Percentiles rank a stretch among this genome's conserved stretches.
These are phyloP conservation scores for Filobasidium uniguttulatum DNA, from an alignment of 1,284 basidiomycete genomes.

Conservation along the genomic window DNA sequence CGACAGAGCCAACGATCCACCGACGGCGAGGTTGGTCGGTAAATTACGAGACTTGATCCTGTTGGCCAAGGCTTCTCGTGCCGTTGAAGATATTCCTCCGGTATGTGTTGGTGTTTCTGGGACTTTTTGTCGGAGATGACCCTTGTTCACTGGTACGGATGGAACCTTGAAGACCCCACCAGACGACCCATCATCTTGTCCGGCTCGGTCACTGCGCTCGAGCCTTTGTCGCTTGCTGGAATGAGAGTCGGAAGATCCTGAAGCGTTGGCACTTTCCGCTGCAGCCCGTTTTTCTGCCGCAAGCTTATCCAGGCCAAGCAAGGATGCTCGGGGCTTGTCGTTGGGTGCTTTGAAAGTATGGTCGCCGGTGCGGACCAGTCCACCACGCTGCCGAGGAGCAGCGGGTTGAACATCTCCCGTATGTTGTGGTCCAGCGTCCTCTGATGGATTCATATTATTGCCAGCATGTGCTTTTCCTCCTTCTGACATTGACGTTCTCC, in stretches of 20 bases:
- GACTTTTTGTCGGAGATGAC: slow-evolving; percentile 55
- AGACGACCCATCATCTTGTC: slow-evolving; percentile 13
- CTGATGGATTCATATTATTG: slow-evolving; percentile 10
- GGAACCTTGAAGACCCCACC: slow-evolving; percentile 77
- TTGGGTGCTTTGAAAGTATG: slow-evolving; percentile 65
- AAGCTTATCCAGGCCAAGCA: slow-evolving; percentile 71
- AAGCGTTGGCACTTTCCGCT: slow-evolving; percentile 4
- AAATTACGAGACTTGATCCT: slow-evolving; percentile 54
- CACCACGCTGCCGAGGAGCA: slow-evolving; percentile 59
- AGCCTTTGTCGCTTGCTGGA: slow-evolving; percentile 50
- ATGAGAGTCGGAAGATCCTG: slow-evolving; percentile 30
- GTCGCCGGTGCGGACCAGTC: slow-evolving; percentile 52
- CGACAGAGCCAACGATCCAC: slow-evolving; percentile 14
- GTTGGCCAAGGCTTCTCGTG: slow-evolving; percentile 59
- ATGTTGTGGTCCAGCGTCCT: slow-evolving; percentile 59
- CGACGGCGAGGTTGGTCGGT: slow-evolving; percentile 16
- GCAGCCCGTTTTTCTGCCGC: slow-evolving; percentile 67
- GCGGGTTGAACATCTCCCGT: slow-evolving; percentile 68
- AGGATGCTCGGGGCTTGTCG: slow-evolving; percentile 54
- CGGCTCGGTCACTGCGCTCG: slow-evolving; percentile 34
- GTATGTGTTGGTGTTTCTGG: slow-evolving; percentile 90
- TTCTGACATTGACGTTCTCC: neutral
- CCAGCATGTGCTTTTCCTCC: slow-evolving; percentile 6
- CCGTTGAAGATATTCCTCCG: slow-evolving; percentile 66
- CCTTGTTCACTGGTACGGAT: slow-evolving; percentile 44